A percentile compares a stretch with the other conserved stretches of the same genome.
These are phyloP conservation scores for Botrytis deweyae DNA, from an alignment of 2,329 filamentous ascomycete genomes.

Conservation along the genomic window DNA sequence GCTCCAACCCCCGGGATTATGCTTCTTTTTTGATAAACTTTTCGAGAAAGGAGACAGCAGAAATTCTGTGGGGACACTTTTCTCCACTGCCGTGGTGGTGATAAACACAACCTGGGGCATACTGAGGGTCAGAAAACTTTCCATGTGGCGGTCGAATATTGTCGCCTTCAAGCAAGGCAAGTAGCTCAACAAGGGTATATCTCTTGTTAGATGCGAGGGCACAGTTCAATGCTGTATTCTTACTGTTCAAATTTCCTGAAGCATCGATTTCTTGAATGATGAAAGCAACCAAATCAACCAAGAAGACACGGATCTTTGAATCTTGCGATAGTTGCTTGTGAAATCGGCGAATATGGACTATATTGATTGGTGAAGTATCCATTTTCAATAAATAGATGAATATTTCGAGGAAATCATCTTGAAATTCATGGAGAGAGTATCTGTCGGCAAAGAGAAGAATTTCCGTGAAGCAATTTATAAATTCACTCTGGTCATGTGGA, in stretches of 20 bases:
- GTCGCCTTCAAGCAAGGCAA: neutral
- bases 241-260: neutral
- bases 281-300: neutral
- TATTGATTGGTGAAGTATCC: no score
- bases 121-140: neutral
- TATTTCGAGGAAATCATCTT: no score
- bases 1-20: neutral
- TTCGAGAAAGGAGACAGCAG: accelerated
- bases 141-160: neutral
- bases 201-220: neutral
- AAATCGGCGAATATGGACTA: no score
- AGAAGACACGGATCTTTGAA: neutral
- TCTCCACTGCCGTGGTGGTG: neutral
- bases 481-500: no score
- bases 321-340: neutral
- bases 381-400: no score
- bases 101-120: neutral
- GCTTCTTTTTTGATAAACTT: accelerated
- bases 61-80: neutral
- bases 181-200: neutral
- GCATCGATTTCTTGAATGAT: neutral
- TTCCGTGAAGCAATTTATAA: no score
- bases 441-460: no score
- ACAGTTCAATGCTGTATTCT: neutral
- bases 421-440: no score